phyloP scores from a whole-genome alignment of 2,329 filamentous ascomycete species.

The Pseudogymnoascus sp. region DNA sequence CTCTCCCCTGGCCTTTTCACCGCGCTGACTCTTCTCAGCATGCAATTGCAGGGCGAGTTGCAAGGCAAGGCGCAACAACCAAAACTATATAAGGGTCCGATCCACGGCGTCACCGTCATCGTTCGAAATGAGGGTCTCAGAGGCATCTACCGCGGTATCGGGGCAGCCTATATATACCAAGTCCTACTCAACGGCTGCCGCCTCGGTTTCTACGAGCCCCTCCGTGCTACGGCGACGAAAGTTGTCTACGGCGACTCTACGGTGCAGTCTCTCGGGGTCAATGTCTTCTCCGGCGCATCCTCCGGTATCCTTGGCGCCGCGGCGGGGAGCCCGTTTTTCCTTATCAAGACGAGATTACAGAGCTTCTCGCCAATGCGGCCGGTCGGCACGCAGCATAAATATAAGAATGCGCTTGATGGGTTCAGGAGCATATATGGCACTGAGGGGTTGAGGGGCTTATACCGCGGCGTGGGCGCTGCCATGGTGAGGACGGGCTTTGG shows the following conservation, averaged over 20 bases:
- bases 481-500: constrained; percentile 96
- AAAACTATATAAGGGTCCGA: constrained; percentile 80
- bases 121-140: constrained; percentile 78
- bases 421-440: constrained; percentile 65
- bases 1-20: neutral
- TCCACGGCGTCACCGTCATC: constrained; percentile 87
- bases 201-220: constrained; percentile 93
- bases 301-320: constrained; percentile 88
- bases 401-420: constrained; percentile 78
- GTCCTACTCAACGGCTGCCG: constrained; percentile 93
- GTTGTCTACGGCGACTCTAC: constrained; percentile 62
- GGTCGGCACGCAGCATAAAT: constrained; percentile 93
- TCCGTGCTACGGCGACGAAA: constrained; percentile 63
- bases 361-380: constrained; percentile 88
- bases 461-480: constrained; percentile 82
- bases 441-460: constrained; percentile 75
- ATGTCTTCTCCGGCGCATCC: constrained; percentile 83
- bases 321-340: constrained; percentile 93
- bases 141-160: constrained; percentile 81
- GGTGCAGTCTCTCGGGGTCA: constrained; percentile 80
- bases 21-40: constrained; percentile 38
- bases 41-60: constrained; percentile 94
- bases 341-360: constrained; percentile 93
- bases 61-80: constrained; percentile 77
- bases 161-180: constrained; percentile 93